These are phyloP conservation scores for Aureobasidium musti DNA, from an alignment of 2,329 filamentous ascomycete genomes.

Conservation along the genomic window DNA sequence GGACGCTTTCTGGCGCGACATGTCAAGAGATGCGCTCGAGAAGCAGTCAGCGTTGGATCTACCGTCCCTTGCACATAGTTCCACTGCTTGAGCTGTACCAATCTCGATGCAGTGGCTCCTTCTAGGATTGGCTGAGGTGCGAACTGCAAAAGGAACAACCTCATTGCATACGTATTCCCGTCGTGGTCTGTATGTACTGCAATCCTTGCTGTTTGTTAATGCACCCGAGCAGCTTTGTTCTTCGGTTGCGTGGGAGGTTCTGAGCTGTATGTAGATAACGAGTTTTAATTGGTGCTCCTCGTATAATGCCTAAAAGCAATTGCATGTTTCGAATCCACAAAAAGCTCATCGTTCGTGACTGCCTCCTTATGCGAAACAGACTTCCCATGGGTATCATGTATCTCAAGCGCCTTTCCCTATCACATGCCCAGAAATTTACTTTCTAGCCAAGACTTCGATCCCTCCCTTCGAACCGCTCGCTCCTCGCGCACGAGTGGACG, in stretches of 20 bases:
- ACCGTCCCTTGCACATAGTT: constrained; percentile 18
- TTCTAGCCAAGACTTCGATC: constrained; percentile 2
- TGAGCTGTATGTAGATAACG: background rate
- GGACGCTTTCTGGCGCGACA: background rate
- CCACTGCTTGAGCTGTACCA: background rate
- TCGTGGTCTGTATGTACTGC: background rate
- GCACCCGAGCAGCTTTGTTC: background rate
- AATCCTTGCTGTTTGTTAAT: background rate
- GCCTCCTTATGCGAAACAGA: background rate
- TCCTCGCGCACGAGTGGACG: background rate
- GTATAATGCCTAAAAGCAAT: constrained; percentile 8
- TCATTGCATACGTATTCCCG: background rate
- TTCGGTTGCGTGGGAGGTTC: background rate
- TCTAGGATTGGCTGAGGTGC: background rate
- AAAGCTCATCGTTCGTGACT: background rate
- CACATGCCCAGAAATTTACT: constrained; percentile 1
- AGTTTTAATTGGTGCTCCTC: background rate
- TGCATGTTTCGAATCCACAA: background rate
- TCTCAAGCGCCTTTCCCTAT: constrained; percentile 10
- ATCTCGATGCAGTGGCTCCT: background rate
- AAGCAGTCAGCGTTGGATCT: constrained; percentile 21
- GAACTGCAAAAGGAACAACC: background rate
- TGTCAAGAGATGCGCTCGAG: constrained; percentile 2
- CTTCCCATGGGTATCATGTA: constrained; percentile 14
- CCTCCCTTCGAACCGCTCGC: background rate